phyloP scores from a whole-genome alignment of 2,329 filamentous ascomycete genomes.

The Chaetoscypha palmicola region DNA sequence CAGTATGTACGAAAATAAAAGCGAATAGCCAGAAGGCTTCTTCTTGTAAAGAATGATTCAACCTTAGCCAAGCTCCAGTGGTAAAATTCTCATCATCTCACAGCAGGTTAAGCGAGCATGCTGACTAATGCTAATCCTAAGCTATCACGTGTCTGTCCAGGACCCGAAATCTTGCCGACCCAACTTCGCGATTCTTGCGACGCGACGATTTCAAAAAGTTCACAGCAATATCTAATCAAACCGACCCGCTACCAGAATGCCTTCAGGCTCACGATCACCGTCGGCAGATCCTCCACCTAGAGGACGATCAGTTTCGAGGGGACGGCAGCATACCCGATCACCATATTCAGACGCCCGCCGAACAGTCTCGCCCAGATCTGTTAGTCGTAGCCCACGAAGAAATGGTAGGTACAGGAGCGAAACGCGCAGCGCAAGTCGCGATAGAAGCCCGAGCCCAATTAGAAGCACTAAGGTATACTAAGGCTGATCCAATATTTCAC shows the following conservation, averaged over 20 bases:
- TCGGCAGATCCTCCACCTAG: not conserved
- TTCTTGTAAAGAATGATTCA: not conserved
- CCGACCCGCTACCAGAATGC: not conserved
- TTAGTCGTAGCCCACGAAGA: conserved; percentile 22
- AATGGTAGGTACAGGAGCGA: conserved; percentile 28
- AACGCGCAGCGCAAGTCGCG: conserved; percentile 28
- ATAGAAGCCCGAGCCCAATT: conserved; percentile 31
- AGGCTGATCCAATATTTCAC: not conserved
- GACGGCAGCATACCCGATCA: conserved; percentile 25
- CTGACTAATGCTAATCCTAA: too few relatives aligned
- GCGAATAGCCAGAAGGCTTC: not conserved
- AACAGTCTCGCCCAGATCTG: conserved; percentile 27
- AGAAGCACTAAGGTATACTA: conserved; percentile 46
- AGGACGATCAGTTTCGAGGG: conserved; percentile 3
- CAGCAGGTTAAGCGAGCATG: too few relatives aligned
- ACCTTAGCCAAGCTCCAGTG: not conserved
- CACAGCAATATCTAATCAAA: not conserved
- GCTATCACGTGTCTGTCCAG: not conserved
- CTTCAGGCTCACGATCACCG: not conserved
- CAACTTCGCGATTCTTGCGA: conserved; percentile 1
- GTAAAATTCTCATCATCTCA: not conserved
- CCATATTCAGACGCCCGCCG: conserved; percentile 27
- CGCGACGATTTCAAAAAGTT: conserved; percentile 4
- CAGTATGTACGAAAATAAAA: too few relatives aligned
- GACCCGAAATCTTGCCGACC: not conserved